phyloP scores from a whole-genome alignment of 345 rosid species.

The Syzygium grande region DNA sequence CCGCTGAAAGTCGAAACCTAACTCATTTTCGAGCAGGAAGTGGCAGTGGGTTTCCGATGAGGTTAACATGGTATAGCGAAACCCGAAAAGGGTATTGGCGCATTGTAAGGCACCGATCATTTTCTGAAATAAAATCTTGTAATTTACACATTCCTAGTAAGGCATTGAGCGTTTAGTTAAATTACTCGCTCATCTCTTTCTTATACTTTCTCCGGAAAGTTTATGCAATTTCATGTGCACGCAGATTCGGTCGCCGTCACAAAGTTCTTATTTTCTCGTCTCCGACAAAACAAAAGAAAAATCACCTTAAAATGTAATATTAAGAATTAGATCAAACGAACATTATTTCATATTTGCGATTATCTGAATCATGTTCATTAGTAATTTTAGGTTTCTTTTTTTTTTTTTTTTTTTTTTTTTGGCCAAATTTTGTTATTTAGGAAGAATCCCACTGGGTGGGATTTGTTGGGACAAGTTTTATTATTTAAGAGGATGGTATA shows the following conservation, averaged over 20 bases:
- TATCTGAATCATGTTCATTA: too few relatives aligned
- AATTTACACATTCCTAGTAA: background rate
- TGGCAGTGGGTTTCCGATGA: background rate
- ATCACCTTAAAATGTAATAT: background rate
- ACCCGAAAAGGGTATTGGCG: background rate
- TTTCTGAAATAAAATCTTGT: background rate
- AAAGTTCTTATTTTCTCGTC: conserved; percentile 56
- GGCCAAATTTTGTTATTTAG: background rate
- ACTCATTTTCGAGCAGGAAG: background rate
- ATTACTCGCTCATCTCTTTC: background rate
- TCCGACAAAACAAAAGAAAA: background rate
- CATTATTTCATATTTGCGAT: too few relatives aligned
- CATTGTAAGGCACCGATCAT: background rate
- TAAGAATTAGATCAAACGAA: background rate
- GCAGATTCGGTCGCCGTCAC: conserved; percentile 53
- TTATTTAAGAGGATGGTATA: background rate
- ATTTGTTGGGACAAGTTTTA: too few relatives aligned
- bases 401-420: rapidly evolving
- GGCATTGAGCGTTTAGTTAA: background rate
- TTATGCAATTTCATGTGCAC: background rate
- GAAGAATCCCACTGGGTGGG: background rate
- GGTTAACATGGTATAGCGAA: background rate
- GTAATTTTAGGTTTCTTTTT: background rate
- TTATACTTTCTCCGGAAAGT: background rate
- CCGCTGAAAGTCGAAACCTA: background rate